Evolutionary conservation across 2,329 filamentous ascomycete species (phyloP).

Genomic region (Verticillium klebahnii): DNA sequence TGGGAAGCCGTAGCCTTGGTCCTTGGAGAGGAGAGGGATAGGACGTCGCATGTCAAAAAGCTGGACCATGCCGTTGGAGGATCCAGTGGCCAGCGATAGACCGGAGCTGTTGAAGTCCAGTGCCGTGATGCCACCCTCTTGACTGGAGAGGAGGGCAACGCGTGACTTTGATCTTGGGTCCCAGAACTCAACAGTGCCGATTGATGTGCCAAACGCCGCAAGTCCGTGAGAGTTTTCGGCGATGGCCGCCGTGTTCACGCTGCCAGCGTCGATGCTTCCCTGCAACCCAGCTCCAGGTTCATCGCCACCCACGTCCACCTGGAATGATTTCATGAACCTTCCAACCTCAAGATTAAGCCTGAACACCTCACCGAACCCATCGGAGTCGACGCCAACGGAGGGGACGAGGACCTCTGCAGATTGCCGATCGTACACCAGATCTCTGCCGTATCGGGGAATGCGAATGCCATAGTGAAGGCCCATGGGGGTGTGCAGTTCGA

Average conservation of each 20-base stretch:
- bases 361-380: slow-evolving; percentile 89
- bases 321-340: slow-evolving; percentile 90
- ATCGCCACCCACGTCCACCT: slow-evolving; percentile 84
- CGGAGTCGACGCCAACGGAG: slow-evolving; percentile 77
- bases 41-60: slow-evolving; percentile 91
- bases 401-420: slow-evolving; percentile 84
- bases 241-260: slow-evolving; percentile 81
- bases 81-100: slow-evolving; percentile 78
- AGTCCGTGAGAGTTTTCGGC: slow-evolving; percentile 88
- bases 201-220: slow-evolving; percentile 85
- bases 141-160: slow-evolving; percentile 68
- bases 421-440: slow-evolving; percentile 77
- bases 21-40: slow-evolving; percentile 79
- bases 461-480: slow-evolving; percentile 87
- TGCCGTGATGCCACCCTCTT: slow-evolving; percentile 74
- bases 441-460: slow-evolving; percentile 87
- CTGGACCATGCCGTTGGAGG: slow-evolving; percentile 82
- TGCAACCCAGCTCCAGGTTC: slow-evolving; percentile 71
- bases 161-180: slow-evolving; percentile 80
- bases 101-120: slow-evolving; percentile 82
- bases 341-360: slow-evolving; percentile 87
- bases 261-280: slow-evolving; percentile 78
- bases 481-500: slow-evolving; percentile 89
- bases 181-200: slow-evolving; percentile 97
- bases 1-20: slow-evolving; percentile 91